Base-by-base conservation (phyloP, 352 stramenopile species). In the Pythium rhizo-oryzae region DNA sequence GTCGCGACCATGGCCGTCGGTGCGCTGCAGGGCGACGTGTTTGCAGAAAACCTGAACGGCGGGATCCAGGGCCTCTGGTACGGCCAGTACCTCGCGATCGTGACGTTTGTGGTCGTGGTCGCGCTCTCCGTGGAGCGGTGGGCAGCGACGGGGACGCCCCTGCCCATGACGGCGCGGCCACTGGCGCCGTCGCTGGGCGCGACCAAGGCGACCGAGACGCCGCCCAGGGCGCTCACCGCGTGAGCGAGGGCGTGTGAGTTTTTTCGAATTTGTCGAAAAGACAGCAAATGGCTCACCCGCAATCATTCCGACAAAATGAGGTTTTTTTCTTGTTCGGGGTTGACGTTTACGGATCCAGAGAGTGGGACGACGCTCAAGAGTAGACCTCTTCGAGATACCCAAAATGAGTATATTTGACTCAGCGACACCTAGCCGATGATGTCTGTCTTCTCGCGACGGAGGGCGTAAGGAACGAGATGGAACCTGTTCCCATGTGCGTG, bases 31-130 rank as follows among this genome's bases (percentile, higher is more conserved):
- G 74, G 77, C 12, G 24, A 65, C 0, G 12, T 39, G 30, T 73
- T 84, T 43, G 74, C 74, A 0, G 72, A 85, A 50, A 35, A 74
- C 28, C 78, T 86, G 11, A 65, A 87, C 30, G 61, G 73, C 8
- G 80, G 82, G 9, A 81, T 91, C 70, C 69, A 82, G 2, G 84
- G 84, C 0, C 70, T 92, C 6, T 92, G 84, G 84, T 72, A 74
- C 35, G 84, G 84, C 0, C 79, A 91, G 50, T 81, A 84, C 60
- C 66, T 78, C n/a, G 21, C 57, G 24, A 24, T 74, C 21, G 19
- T 65, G n/a, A 41, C 61, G 55, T 61, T 71, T 55, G 46, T 74
- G 39, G 21, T 64, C 39, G 47, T 70, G 24, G 63, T 54, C 13
- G 60, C 66, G 2, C 9, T 57, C 15, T 49, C 16, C 9, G 41